These are phyloP conservation scores for Salix udensis DNA, from an alignment of 345 rosid species.

Conservation along the genomic window DNA sequence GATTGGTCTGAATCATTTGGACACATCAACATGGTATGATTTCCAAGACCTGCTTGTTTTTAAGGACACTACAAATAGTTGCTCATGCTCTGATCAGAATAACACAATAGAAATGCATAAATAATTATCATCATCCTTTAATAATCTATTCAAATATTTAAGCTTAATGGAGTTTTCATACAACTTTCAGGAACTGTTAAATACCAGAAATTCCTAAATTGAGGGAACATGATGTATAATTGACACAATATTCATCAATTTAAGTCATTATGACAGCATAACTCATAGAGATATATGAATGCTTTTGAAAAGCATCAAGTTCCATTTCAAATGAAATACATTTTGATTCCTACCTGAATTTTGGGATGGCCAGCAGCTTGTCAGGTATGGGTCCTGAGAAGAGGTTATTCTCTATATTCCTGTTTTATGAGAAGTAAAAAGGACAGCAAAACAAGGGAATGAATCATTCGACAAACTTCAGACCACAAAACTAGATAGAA, in stretches of 20 bases:
- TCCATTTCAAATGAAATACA: background rate
- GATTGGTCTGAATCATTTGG: background rate
- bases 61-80: background rate
- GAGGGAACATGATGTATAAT: background rate
- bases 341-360: constrained; percentile 49
- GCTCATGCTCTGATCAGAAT: background rate
- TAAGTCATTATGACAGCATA: background rate
- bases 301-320: background rate
- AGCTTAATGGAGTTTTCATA: background rate
- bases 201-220: background rate
- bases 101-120: too few species aligned
- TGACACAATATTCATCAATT: background rate
- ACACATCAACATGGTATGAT: background rate
- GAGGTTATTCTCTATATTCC: constrained; percentile 88
- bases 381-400: constrained; percentile 89
- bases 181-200: background rate
- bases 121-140: constrained; percentile 1
- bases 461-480: constrained; percentile 3
- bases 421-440: constrained; percentile 22
- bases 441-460: constrained; percentile 6
- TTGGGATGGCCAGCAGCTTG: constrained; percentile 62
- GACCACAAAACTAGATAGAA: background rate
- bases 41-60: background rate
- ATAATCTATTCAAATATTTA: background rate
- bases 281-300: background rate